Evolutionary conservation across 176 grass and related monocot genomes (phyloP), one percentile per base, ranked within the genome.

Genomic region (Poa pratensis): DNA sequence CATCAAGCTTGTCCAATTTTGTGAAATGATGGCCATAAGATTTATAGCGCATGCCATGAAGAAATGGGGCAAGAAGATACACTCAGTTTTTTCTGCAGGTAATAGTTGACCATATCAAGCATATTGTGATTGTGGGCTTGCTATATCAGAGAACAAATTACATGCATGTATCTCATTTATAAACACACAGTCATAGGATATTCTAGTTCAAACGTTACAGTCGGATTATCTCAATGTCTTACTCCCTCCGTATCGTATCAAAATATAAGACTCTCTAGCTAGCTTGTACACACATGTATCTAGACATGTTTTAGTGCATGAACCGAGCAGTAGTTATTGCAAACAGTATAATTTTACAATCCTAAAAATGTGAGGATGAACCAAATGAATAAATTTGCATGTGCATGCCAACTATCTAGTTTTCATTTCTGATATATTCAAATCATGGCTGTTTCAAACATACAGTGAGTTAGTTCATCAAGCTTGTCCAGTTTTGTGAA

Each of bases 1-100:
- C 30, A 30, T 84, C 76, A 16, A 94, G 92, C 76, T 90, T 94
- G 40, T 90, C 64, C 68, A 88, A 18, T 86, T 94, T 92, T 13
- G 92, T 94, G 63, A 94, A 94, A 81, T 94, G 90, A 18, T 90
- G 92, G 20, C 92, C 92, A 90, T 85, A 94, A 54, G 92, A 90
- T 84, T 90, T 94, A 51, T 94, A 94, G 30, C 90, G 92, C 82
- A 88, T 88, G 49, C 92, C 90, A 94, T 92, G 90, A 76, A 94
- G 45, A 88, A 94, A 94, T 0, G 92, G 92, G 30, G 92, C 89
- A 63, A 94, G 87, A n/a, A 88, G 42, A 88, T 83, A 94, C 48
- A 65, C 37, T 80, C 61, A 90, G 49, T 65, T 90, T 94, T 46
- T 90, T 89, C 92, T 94, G 85, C 32, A 62, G 16, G 34, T 60